A percentile compares a stretch with the other conserved stretches of the same genome.
These are phyloP conservation scores for Phytophthora ramorum DNA, from an alignment of 352 stramenopile species.

Conservation along the genomic window DNA sequence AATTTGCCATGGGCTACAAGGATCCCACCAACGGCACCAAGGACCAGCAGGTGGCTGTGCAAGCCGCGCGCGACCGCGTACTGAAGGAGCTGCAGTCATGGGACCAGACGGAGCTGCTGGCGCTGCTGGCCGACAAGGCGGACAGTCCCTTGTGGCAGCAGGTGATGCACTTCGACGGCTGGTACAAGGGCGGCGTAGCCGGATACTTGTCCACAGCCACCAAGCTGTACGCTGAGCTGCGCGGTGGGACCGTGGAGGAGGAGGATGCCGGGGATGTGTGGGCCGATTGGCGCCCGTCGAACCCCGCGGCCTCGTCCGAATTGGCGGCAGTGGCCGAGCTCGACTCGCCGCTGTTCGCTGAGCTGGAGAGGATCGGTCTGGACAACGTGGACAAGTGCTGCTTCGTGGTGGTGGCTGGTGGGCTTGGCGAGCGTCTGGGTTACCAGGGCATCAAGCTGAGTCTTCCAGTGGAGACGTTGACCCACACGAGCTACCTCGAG, in stretches of 20 bases:
- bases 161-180: slow-evolving; percentile 65
- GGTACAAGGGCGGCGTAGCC: slow-evolving; percentile 72
- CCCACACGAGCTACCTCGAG: slow-evolving; percentile 92
- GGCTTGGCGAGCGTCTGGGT: slow-evolving; percentile 96
- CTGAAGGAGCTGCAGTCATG: slow-evolving; percentile 42
- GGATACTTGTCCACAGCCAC: slow-evolving; percentile 61
- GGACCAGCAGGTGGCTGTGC: background rate
- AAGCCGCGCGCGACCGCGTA: slow-evolving; percentile 19
- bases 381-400: slow-evolving; percentile 78
- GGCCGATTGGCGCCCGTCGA: slow-evolving; percentile 57
- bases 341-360: slow-evolving; percentile 44
- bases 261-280: slow-evolving; percentile 21
- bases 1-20: slow-evolving; percentile 34
- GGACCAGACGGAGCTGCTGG: slow-evolving; percentile 54
- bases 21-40: slow-evolving; percentile 19
- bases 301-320: slow-evolving; percentile 41
- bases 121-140: slow-evolving; percentile 22
- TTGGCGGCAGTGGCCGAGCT: slow-evolving; percentile 40
- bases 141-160: slow-evolving; percentile 44
- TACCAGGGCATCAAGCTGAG: slow-evolving; percentile 98
- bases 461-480: slow-evolving; percentile 94
- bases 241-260: slow-evolving; percentile 21
- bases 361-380: slow-evolving; percentile 59
- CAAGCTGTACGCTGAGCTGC: slow-evolving; percentile 46
- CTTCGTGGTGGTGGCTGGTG: slow-evolving; percentile 98